Percentiles rank a stretch among this genome's conserved stretches.
Conservation (phyloP, 1,139 yeast species). For the Scheffersomyces lignicola region DNA sequence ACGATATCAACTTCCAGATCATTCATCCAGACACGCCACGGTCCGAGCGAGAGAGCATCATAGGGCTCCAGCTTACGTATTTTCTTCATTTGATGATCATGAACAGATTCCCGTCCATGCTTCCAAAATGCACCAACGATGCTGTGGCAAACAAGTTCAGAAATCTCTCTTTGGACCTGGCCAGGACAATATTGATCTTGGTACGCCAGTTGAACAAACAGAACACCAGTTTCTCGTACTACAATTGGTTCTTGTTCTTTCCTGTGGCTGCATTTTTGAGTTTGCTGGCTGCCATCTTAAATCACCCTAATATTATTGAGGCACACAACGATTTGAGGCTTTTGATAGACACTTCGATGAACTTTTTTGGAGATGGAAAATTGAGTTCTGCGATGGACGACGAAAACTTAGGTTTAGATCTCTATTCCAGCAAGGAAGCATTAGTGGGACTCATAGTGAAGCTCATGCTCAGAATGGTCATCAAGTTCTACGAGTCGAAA, state of each 20-base stretch:
- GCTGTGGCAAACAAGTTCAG: slow-evolving; percentile 20
- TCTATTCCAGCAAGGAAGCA: slow-evolving; percentile 13
- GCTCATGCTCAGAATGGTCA: slow-evolving; percentile 22
- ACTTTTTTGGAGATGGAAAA: slow-evolving; percentile 16
- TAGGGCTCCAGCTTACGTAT: slow-evolving; percentile 28
- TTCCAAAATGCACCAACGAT: slow-evolving; percentile 17
- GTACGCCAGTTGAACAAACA: slow-evolving; percentile 20
- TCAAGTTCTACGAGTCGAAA: slow-evolving; percentile 17
- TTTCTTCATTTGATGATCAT: slow-evolving; percentile 38
- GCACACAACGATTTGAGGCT: slow-evolving; percentile 29
- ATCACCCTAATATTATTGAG: slow-evolving; percentile 30
- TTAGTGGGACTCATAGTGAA: slow-evolving; percentile 20
- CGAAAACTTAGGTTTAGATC: not conserved
- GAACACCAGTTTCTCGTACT: slow-evolving; percentile 22
- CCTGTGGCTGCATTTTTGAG: slow-evolving; percentile 37
- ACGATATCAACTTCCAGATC: slow-evolving; percentile 23
- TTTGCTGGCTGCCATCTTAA: slow-evolving; percentile 31
- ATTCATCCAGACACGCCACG: slow-evolving; percentile 5
- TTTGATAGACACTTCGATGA: slow-evolving; percentile 28
- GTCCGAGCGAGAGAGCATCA: slow-evolving; percentile 16
- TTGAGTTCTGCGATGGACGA: slow-evolving; percentile 1
- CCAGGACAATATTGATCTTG: slow-evolving; percentile 35
- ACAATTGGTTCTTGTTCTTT: slow-evolving; percentile 34
- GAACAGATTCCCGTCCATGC: slow-evolving; percentile 33
- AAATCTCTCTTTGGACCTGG: slow-evolving; percentile 29